Evolutionary conservation across 176 grass and related monocot species (phyloP).

Genomic region (Thinopyrum elongatum): DNA sequence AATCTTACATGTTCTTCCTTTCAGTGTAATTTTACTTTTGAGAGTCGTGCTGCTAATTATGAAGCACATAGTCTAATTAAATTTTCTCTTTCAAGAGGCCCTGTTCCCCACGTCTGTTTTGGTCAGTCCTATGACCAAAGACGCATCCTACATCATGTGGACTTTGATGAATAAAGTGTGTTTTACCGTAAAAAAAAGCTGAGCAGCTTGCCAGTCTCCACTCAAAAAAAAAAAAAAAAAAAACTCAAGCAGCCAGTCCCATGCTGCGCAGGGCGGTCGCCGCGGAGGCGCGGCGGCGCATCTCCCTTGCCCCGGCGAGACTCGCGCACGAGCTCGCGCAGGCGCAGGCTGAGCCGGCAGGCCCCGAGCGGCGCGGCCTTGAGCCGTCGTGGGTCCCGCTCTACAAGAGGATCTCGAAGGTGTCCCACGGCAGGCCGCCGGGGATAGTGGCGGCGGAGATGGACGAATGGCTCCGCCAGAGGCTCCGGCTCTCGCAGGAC

Average conservation of each 20-base stretch:
- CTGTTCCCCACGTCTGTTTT: no score
- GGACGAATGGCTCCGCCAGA: conserved; percentile 28
- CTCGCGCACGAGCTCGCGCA: background rate
- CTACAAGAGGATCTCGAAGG: conserved; percentile 20
- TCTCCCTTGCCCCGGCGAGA: background rate
- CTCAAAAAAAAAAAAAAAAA: no score
- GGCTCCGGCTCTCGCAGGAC: background rate
- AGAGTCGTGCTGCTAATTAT: no score
- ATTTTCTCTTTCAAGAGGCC: no score
- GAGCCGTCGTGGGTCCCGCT: background rate
- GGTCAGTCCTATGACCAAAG: no score
- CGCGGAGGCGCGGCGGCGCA: conserved; percentile 1
- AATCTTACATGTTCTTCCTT: no score
- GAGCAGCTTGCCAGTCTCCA: no score
- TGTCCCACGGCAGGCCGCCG: background rate
- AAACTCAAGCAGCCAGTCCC: background rate
- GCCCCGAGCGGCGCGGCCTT: background rate
- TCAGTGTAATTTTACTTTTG: no score
- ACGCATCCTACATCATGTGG: no score
- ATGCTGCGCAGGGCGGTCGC: conserved; percentile 17
- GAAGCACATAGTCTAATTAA: no score
- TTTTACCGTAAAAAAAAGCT: no score
- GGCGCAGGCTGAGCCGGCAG: background rate
- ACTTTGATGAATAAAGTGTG: no score
- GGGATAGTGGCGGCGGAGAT: conserved; percentile 24